Base-by-base conservation (phyloP, 768 basidiomycete genomes). In the Russula sp. region DNA sequence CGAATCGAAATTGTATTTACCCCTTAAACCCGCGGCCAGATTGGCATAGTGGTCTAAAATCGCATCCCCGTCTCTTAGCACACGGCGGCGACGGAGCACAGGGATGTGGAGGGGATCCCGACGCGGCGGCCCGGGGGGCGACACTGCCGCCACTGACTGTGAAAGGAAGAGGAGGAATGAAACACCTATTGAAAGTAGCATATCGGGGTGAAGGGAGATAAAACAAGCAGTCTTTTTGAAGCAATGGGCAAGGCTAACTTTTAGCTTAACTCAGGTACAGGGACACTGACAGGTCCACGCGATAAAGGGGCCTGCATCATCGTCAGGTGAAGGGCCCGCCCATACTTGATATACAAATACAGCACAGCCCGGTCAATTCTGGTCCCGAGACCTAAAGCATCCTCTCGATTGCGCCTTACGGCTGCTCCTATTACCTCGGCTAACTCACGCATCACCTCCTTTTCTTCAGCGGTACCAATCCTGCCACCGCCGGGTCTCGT, bases 371-470 rank as follows among this genome's bases (percentile, higher is more conserved):
- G 8, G 42, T 37, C 10, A 34, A 22, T 27, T 16, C 11, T 1
- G 6, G 2, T 42, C n/a, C 88, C 82, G 34, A 91, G 72, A 0
- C 88, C 88, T 20, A 88, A 69, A 0, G 74, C 76, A 18, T 73
- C 76, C 20, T 77, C 71, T 54, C 78, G 77, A 0, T 77, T 81
- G 0, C 85, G 84, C 64, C 88, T 75, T 1, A 89, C 86, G 0
- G 85, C 84, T 0, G 51, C 75, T 70, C 22, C 22, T 27, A 27
- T 27, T 27, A 27, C 22, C 22, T 85, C 87, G 0, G 87, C 86
- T 4, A 90, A 75, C 65, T 76, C 77, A 11, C 86, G 72, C 55
- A 91, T 71, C 0, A 82, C 80, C 6, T 75, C 64, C 5, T 78
- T 76, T 50, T 87, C 84, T 32, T 85, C 84, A 2, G 2, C 35